Evolutionary conservation across 768 basidiomycete species (phyloP), one percentile per base, ranked within the genome.

Genomic region (Tylopilus sp.): DNA sequence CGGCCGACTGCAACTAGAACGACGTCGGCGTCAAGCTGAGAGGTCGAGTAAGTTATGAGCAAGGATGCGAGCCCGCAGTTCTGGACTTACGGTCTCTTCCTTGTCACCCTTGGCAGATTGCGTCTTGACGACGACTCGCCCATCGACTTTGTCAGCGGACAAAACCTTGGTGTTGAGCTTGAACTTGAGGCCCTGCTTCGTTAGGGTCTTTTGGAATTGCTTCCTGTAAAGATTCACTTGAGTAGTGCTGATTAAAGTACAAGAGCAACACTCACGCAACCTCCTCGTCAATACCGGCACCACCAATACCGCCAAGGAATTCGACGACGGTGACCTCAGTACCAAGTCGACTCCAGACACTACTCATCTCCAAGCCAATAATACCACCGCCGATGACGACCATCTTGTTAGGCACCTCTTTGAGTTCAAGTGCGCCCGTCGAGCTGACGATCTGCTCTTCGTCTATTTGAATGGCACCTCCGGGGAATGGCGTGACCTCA

Each of bases 311-410:
- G 38, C 88, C 85, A 61, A 98, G 75, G 79, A 91, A 98, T 73
- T 99, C 95, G 43, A 99, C 94, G 36, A 98, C 94, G 1, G 93
- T 95, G 40, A 98, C 97, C 61, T 98, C 88, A 1, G 97, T 81
- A 40, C 97, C 97, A 3, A 98, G 79, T 28, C 97, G 84, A 70
- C 88, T 91, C 97, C 97, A 98, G 2, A 99, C 95, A 55, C 90
- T 94, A 45, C 97, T 92, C 80, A 98, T 85, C 75, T 99, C 97
- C 45, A 98, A 78, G 40, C 97, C 97, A 67, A 99, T 98, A 64
- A 98, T 87, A 57, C 95, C 97, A 59, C 95, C 97, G 36, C 97
- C 97, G 59, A 98, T 98, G 64, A 98, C 92, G 36, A 98, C 84
- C 82, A 98, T 85, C 80, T 95, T 98, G 72, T 86, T 82, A 5